Percentiles rank a stretch among this genome's conserved stretches.
Evolutionary conservation across 2,329 filamentous ascomycete species (phyloP).

Genomic region (Aureobasidium sp.): DNA sequence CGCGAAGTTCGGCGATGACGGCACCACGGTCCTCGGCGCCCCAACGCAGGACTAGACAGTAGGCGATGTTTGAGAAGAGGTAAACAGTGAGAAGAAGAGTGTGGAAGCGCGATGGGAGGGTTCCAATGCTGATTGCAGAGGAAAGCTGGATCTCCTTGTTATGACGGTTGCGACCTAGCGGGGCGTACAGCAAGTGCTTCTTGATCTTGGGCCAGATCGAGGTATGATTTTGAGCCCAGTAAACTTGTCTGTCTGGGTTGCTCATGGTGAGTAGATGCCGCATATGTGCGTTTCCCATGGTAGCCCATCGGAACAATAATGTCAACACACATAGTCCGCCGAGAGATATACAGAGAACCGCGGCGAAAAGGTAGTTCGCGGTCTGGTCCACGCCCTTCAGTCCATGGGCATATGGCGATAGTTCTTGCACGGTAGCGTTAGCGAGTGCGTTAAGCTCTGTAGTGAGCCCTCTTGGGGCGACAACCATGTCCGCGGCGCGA

Average conservation of each 20-base stretch:
- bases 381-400: slow-evolving; percentile 40
- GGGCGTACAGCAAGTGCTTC: slow-evolving; percentile 60
- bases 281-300: slow-evolving; percentile 35
- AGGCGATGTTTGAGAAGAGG: slow-evolving; percentile 64
- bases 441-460: slow-evolving; percentile 13
- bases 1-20: slow-evolving; percentile 73
- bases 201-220: slow-evolving; percentile 49
- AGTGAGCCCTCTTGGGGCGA: slow-evolving; percentile 7
- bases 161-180: slow-evolving; percentile 65
- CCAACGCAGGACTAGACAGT: slow-evolving; percentile 63
- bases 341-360: slow-evolving; percentile 32
- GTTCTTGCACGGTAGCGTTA: slow-evolving; percentile 11
- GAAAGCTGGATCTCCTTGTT: slow-evolving; percentile 66
- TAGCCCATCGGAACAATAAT: slow-evolving; percentile 32
- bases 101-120: slow-evolving; percentile 72
- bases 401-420: slow-evolving; percentile 30
- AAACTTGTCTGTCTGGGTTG: slow-evolving; percentile 33
- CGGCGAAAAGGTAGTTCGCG: slow-evolving; percentile 39
- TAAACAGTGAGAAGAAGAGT: slow-evolving; percentile 60
- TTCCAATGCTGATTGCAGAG: slow-evolving; percentile 61
- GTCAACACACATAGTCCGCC: slow-evolving; percentile 28
- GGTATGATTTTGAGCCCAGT: slow-evolving; percentile 38
- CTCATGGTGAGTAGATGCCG: slow-evolving; percentile 38
- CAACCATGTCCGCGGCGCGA: slow-evolving; percentile 6
- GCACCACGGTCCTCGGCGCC: slow-evolving; percentile 38